Conservation (phyloP, 306 rosid genomes). For the Cicer bijugum region DNA sequence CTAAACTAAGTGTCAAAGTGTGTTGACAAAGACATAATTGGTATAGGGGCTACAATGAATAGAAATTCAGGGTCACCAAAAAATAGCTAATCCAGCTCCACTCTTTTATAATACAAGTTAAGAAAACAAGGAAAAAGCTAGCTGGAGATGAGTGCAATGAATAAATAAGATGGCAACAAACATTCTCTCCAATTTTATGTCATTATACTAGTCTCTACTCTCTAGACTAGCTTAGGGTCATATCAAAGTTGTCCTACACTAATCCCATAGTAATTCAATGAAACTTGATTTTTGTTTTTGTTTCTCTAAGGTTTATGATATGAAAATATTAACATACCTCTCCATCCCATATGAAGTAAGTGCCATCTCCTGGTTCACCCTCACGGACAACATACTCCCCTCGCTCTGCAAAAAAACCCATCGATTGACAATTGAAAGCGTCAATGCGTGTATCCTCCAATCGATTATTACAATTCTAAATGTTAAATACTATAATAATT, state of each 20-base stretch:
- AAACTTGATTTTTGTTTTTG: background rate
- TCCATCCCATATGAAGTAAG: slow-evolving; percentile 90
- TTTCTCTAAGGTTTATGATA: slow-evolving; percentile 4
- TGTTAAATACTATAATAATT: background rate
- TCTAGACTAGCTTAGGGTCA: slow-evolving; percentile 1
- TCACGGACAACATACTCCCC: slow-evolving; percentile 76
- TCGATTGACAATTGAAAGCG: slow-evolving; percentile 32
- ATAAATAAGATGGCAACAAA: slow-evolving; percentile 28
- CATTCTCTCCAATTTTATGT: background rate
- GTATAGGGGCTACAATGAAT: background rate
- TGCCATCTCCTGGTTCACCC: slow-evolving; percentile 76
- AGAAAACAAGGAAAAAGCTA: slow-evolving; percentile 3
- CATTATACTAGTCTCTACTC: slow-evolving; percentile 23
- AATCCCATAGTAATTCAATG: slow-evolving; percentile 35
- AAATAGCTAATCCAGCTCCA: background rate
- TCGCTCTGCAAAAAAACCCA: slow-evolving; percentile 52
- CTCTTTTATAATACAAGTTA: background rate
- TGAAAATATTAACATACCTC: slow-evolving; percentile 61
- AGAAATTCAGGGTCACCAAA: too few species aligned
- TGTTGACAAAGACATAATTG: background rate
- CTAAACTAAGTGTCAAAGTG: background rate
- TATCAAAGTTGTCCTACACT: slow-evolving; percentile 27
- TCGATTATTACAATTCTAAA: slow-evolving; percentile 10
- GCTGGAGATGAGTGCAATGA: slow-evolving; percentile 5
- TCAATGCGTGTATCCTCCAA: slow-evolving; percentile 19